Evolutionary conservation across 2,329 filamentous ascomycete genomes (phyloP).

Genomic region (Endothia cerciana): DNA sequence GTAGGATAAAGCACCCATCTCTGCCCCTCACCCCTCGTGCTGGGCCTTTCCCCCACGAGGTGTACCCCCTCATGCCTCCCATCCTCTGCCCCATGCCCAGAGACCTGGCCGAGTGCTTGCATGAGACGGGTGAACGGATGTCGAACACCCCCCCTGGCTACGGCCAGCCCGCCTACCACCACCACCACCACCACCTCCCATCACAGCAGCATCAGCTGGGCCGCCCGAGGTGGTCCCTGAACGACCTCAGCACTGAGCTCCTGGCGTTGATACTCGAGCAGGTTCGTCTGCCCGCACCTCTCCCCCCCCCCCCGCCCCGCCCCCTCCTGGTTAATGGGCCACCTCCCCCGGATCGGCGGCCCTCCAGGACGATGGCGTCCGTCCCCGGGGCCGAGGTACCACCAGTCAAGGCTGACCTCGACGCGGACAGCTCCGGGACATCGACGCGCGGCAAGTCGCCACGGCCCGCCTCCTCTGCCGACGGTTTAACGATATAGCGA

Average conservation of each 20-base stretch:
- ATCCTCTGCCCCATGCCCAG: slow-evolving; percentile 8
- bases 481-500: slow-evolving; percentile 46
- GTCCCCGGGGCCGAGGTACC: too few species aligned
- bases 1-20: slow-evolving; percentile 16
- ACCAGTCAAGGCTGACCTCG: slow-evolving; percentile 19
- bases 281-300: too few species aligned
- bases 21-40: slow-evolving; percentile 18
- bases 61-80: slow-evolving; percentile 17
- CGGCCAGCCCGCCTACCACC: slow-evolving; percentile 30
- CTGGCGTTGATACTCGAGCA: slow-evolving; percentile 47
- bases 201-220: slow-evolving; percentile 16
- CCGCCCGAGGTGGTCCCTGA: slow-evolving; percentile 35
- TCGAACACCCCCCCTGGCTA: slow-evolving; percentile 31
- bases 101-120: slow-evolving; percentile 17
- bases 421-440: slow-evolving; percentile 43
- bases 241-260: slow-evolving; percentile 48
- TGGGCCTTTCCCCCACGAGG: slow-evolving; percentile 18
- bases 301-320: too few species aligned
- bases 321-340: neutral
- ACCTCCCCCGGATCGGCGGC: neutral
- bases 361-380: neutral
- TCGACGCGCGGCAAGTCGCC: slow-evolving; percentile 41
- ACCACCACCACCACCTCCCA: too few species aligned
- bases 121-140: slow-evolving; percentile 31
- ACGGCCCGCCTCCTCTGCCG: slow-evolving; percentile 44